These are phyloP conservation scores for Globisporangium iwayamae DNA, from an alignment of 352 stramenopile genomes.

Conservation along the genomic window DNA sequence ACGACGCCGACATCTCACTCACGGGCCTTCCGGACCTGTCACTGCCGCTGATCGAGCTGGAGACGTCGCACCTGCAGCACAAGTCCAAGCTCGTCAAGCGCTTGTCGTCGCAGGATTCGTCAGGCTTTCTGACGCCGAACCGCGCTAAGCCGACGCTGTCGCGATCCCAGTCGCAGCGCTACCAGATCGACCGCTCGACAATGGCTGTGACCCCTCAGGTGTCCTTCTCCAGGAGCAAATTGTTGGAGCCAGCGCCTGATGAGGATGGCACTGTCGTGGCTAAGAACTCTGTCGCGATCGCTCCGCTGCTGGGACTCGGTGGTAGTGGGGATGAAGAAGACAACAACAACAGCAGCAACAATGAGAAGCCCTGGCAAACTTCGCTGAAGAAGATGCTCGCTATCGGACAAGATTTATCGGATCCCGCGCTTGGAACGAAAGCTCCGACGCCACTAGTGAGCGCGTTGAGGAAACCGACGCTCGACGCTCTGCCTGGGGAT, in stretches of 20 bases:
- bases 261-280: not conserved
- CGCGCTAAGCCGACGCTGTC: constrained; percentile 21
- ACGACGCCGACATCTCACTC: constrained; percentile 53
- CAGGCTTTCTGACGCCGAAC: constrained; percentile 16
- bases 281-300: not conserved
- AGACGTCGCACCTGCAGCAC: not conserved
- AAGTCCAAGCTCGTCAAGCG: constrained; percentile 32
- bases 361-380: constrained; percentile 43
- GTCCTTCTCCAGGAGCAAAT: not conserved
- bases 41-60: constrained; percentile 5
- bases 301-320: too few species aligned
- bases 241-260: not conserved
- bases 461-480: not conserved
- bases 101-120: constrained; percentile 31
- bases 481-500: constrained; percentile 5
- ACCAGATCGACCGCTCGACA: not conserved
- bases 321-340: not conserved
- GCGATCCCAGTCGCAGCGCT: constrained; percentile 38
- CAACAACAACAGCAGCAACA: not conserved
- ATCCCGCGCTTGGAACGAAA: not conserved
- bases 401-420: constrained; percentile 22
- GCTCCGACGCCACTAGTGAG: not conserved
- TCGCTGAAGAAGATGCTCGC: constrained; percentile 59
- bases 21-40: constrained; percentile 54
- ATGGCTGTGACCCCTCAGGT: not conserved